Percentiles rank a stretch among this genome's conserved stretches.
Conservation (phyloP, 2,329 filamentous ascomycete genomes). For the Neodidymelliopsis sp. region DNA sequence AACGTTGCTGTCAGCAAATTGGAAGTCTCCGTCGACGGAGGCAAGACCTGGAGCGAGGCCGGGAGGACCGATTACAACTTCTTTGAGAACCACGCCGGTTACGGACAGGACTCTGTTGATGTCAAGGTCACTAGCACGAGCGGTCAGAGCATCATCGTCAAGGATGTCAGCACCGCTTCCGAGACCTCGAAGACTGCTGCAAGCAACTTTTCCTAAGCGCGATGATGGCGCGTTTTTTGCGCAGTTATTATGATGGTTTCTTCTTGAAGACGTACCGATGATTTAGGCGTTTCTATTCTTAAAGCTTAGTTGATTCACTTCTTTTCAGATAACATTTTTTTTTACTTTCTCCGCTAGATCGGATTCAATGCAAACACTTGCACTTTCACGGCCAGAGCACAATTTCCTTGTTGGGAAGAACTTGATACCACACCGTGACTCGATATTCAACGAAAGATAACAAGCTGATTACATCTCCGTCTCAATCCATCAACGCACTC, state of each 20-base stretch:
- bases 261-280: constrained; percentile 14
- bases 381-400: too few relatives aligned
- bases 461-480: too few relatives aligned
- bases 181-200: constrained; percentile 34
- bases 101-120: constrained; percentile 62
- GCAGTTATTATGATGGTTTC: constrained; percentile 6
- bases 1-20: constrained; percentile 64
- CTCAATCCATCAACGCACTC: not conserved
- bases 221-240: not conserved
- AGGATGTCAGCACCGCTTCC: constrained; percentile 56
- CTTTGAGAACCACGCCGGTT: constrained; percentile 67
- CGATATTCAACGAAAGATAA: too few relatives aligned
- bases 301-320: constrained; percentile 9
- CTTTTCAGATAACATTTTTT: constrained; percentile 5
- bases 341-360: constrained; percentile 8
- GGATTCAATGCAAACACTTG: constrained; percentile 9
- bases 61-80: constrained; percentile 62
- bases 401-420: too few relatives aligned
- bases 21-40: constrained; percentile 68
- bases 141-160: constrained; percentile 61
- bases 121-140: constrained; percentile 63
- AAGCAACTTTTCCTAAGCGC: constrained; percentile 42
- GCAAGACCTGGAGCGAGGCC: constrained; percentile 65
- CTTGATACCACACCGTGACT: too few relatives aligned
- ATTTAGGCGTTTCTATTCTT: constrained; percentile 10